Evolutionary conservation across 495 filamentous ascomycete genomes (phyloP).

Genomic region (Opeltia flavorubescens): DNA sequence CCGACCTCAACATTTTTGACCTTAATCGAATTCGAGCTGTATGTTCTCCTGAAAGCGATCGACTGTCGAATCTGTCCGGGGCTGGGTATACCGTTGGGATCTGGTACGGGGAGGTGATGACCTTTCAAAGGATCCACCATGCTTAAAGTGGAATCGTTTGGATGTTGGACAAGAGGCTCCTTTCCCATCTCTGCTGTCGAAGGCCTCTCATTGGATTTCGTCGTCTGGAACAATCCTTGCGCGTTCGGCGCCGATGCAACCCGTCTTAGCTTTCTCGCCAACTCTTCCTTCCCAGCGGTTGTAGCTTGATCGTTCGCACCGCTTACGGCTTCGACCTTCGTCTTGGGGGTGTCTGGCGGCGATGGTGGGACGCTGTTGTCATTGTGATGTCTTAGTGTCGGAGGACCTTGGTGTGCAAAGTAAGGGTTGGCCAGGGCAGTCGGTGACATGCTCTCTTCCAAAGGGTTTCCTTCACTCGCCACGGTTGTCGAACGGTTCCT

Average conservation of each 20-base stretch:
- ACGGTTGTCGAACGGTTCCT: slow-evolving; percentile 76
- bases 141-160: slow-evolving; percentile 37
- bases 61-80: slow-evolving; percentile 41
- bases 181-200: slow-evolving; percentile 71
- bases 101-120: slow-evolving; percentile 32
- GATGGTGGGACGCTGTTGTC: slow-evolving; percentile 90
- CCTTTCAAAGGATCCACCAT: slow-evolving; percentile 39
- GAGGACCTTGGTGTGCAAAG: slow-evolving; percentile 91
- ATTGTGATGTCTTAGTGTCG: slow-evolving; percentile 83
- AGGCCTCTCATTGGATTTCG: slow-evolving; percentile 51
- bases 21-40: slow-evolving; percentile 98
- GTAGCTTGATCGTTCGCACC: slow-evolving; percentile 61
- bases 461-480: slow-evolving; percentile 80
- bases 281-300: slow-evolving; percentile 75
- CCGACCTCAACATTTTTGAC: slow-evolving; percentile 94
- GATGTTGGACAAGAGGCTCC: slow-evolving; percentile 51
- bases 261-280: slow-evolving; percentile 80
- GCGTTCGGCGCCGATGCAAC: slow-evolving; percentile 96
- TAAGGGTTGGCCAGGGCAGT: slow-evolving; percentile 95
- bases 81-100: slow-evolving; percentile 30
- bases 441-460: slow-evolving; percentile 80
- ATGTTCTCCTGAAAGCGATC: slow-evolving; percentile 78
- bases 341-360: slow-evolving; percentile 77
- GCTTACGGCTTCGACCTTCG: slow-evolving; percentile 58
- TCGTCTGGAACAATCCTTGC: slow-evolving; percentile 71